Percentiles rank a stretch among this genome's conserved stretches.
phyloP scores from a whole-genome alignment of 1,284 basidiomycete species.

The Rhodofomes roseus region DNA sequence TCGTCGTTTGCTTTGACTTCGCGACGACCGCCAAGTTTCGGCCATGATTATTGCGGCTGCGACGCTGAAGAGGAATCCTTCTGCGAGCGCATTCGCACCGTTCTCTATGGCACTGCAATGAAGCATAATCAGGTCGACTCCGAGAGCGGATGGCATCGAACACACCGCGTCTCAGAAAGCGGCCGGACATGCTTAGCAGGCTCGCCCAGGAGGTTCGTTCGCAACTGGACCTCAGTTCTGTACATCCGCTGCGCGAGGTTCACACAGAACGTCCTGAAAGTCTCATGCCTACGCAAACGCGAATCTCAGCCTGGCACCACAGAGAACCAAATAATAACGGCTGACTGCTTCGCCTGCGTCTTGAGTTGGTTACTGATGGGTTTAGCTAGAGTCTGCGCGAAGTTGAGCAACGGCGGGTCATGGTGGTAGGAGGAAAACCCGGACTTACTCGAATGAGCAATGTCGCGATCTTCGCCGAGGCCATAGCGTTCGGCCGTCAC shows the following conservation, averaged over 20 bases:
- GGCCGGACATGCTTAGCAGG: slow-evolving; percentile 75
- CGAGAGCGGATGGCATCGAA: slow-evolving; percentile 13
- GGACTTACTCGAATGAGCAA: slow-evolving; percentile 61
- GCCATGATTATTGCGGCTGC: slow-evolving; percentile 75
- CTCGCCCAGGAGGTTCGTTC: slow-evolving; percentile 80
- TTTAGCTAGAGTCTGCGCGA: slow-evolving; percentile 74
- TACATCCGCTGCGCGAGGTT: slow-evolving; percentile 81
- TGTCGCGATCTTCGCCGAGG: slow-evolving; percentile 64
- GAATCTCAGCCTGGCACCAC: too few species aligned
- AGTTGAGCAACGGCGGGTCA: slow-evolving; percentile 17
- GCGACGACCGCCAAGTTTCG: slow-evolving; percentile 75
- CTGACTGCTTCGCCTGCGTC: slow-evolving; percentile 76
- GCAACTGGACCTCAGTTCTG: slow-evolving; percentile 70
- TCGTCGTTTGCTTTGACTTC: slow-evolving; percentile 70
- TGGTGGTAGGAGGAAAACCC: neutral
- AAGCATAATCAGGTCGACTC: neutral
- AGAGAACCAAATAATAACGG: slow-evolving; percentile 4
- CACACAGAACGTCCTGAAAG: slow-evolving; percentile 75
- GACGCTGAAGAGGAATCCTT: slow-evolving; percentile 83
- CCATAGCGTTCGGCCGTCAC: slow-evolving; percentile 40
- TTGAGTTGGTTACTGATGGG: slow-evolving; percentile 77
- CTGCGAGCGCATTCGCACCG: slow-evolving; percentile 82
- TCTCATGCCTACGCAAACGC: slow-evolving; percentile 56
- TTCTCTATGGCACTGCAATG: slow-evolving; percentile 79
- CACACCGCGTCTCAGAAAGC: slow-evolving; percentile 76